Conservation (phyloP, 768 basidiomycete species). For the Psilocybe cyanescens region DNA sequence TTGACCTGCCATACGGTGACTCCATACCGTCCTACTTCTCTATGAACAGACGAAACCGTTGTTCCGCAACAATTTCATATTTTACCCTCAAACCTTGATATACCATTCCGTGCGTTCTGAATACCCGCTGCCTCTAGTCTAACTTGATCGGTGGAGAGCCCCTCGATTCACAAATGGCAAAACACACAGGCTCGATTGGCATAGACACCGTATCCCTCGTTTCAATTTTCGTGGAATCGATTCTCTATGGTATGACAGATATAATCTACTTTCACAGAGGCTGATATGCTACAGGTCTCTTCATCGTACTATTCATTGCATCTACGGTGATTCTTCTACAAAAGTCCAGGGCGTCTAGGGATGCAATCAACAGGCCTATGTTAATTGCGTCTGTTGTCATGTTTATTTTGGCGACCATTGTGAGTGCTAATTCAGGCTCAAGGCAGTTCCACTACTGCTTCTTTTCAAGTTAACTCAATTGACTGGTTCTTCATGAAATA, state of each 20-base stretch:
- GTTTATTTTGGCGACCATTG: constrained; percentile 12
- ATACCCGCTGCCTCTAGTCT: too few species aligned
- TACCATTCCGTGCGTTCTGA: too few species aligned
- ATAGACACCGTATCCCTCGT: constrained; percentile 14
- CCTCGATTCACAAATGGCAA: neutral
- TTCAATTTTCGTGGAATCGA: constrained; percentile 14
- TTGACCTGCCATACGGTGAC: too few species aligned
- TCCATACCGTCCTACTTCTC: too few species aligned
- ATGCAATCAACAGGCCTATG: constrained; percentile 9
- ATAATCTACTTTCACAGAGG: too few species aligned
- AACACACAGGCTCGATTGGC: constrained; percentile 1
- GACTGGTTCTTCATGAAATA: neutral
- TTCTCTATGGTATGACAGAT: constrained; percentile 13
- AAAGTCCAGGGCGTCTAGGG: neutral
- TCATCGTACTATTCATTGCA: constrained; percentile 12
- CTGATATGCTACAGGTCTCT: constrained; percentile 4
- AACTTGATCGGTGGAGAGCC: too few species aligned
- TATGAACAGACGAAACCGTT: too few species aligned
- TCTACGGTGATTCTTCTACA: constrained; percentile 11
- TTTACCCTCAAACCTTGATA: too few species aligned
- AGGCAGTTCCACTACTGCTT: neutral
- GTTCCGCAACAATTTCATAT: too few species aligned
- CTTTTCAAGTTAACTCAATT: neutral
- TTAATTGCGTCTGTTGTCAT: constrained; percentile 12
- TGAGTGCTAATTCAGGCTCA: neutral